phyloP scores from a whole-genome alignment of 2,329 filamentous ascomycete genomes.

The Microdochium paspali region DNA sequence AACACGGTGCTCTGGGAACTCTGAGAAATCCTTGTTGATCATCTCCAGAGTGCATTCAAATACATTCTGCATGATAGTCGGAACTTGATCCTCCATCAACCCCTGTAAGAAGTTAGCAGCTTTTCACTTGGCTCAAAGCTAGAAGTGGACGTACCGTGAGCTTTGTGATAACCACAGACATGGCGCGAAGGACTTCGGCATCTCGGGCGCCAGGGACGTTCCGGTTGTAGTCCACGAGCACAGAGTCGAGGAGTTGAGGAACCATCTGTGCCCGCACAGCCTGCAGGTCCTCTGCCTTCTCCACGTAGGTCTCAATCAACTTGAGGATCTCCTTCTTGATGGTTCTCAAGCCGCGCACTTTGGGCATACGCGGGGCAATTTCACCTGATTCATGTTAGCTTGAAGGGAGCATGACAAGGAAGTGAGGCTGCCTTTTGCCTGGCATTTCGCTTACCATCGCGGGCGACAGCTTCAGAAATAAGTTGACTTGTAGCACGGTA shows the following conservation, averaged over 20 bases:
- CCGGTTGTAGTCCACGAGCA: constrained; percentile 91
- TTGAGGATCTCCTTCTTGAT: constrained; percentile 99
- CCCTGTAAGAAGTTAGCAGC: constrained; percentile 40
- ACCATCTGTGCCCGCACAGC: constrained; percentile 92
- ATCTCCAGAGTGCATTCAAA: constrained; percentile 98
- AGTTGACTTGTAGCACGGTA: constrained; percentile 94
- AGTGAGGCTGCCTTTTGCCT: neutral
- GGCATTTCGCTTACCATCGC: constrained; percentile 66
- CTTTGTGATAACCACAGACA: constrained; percentile 95
- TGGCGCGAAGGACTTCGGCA: constrained; percentile 92
- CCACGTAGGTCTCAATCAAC: constrained; percentile 94
- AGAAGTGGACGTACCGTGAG: constrained; percentile 66
- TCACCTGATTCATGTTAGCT: constrained; percentile 49
- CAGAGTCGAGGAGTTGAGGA: constrained; percentile 87
- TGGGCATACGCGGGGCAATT: constrained; percentile 94
- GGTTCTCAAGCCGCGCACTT: constrained; percentile 85
- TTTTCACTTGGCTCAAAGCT: constrained; percentile 14
- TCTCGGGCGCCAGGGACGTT: constrained; percentile 95
- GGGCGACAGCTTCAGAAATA: constrained; percentile 84
- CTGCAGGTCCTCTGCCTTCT: constrained; percentile 93
- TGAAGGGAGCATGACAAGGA: constrained; percentile 7
- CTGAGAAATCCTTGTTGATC: constrained; percentile 99
- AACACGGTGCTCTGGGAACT: constrained; percentile 97
- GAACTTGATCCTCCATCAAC: constrained; percentile 97
- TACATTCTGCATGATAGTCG: constrained; percentile 94